Percentiles rank a stretch among this genome's conserved stretches.
Conservation (phyloP, 306 rosid species). For the Potentilla sterilis region DNA sequence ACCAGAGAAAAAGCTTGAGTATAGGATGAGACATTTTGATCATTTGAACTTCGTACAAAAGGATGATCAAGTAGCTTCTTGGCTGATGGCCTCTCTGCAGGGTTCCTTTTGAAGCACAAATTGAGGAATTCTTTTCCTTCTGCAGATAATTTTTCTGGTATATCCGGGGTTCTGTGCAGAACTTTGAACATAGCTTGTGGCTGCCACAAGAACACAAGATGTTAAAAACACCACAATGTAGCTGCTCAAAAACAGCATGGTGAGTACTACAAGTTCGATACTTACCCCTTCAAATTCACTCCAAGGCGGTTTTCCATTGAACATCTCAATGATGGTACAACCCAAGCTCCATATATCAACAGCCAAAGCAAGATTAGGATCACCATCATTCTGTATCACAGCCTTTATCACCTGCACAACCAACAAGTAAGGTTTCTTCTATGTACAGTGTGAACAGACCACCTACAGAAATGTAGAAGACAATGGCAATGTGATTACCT, state of each 20-base stretch:
- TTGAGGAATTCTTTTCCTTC: constrained; percentile 81
- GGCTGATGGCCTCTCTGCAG: constrained; percentile 81
- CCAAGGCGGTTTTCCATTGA: constrained; percentile 96
- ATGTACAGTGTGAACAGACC: constrained; percentile 13
- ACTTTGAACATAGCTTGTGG: constrained; percentile 99
- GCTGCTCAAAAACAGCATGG: background rate
- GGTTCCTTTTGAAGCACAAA: constrained; percentile 81
- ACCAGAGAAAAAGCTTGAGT: constrained; percentile 32
- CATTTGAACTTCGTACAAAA: constrained; percentile 58
- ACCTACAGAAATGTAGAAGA: constrained; percentile 13
- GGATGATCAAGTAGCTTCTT: constrained; percentile 63
- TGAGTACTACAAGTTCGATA: background rate
- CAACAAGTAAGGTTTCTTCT: constrained; percentile 7
- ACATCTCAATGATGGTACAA: constrained; percentile 90
- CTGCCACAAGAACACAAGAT: constrained; percentile 39
- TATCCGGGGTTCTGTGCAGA: constrained; percentile 64
- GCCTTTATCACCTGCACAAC: constrained; percentile 76
- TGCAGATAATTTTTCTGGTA: constrained; percentile 70
- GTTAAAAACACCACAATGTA: background rate
- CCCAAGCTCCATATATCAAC: constrained; percentile 98
- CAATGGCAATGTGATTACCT: constrained; percentile 48
- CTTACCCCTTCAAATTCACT: constrained; percentile 78
- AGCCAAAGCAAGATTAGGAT: constrained; percentile 72
- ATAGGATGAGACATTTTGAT: constrained; percentile 38
- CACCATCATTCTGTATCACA: constrained; percentile 60